Percentiles rank a stretch among this genome's conserved stretches.
Evolutionary conservation across 2,329 filamentous ascomycete genomes (phyloP).

Genomic region (Periconia sp.): DNA sequence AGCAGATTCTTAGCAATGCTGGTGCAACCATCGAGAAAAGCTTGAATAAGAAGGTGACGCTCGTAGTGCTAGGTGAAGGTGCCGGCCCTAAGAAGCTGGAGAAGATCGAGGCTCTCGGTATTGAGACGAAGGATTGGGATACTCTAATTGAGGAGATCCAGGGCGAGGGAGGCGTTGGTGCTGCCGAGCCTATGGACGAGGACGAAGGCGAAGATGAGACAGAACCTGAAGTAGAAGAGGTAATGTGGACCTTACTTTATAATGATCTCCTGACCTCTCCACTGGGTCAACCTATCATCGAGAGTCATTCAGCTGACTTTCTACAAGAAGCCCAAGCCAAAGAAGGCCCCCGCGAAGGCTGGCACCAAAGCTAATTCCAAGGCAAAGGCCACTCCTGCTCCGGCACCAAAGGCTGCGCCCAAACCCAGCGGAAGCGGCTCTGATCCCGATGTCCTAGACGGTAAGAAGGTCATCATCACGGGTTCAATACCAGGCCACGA

Average conservation of each 20-base stretch:
- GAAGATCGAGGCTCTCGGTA: constrained; percentile 75
- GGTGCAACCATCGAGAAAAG: constrained; percentile 27
- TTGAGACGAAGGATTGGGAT: constrained; percentile 89
- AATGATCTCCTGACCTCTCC: not conserved
- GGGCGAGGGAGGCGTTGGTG: constrained; percentile 15
- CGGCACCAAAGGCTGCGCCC: constrained; percentile 16
- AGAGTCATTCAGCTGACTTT: constrained; percentile 1
- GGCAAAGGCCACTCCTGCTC: constrained; percentile 21
- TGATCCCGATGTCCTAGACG: constrained; percentile 7
- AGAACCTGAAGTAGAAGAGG: constrained; percentile 22
- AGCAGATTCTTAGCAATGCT: constrained; percentile 22
- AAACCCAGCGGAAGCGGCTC: constrained; percentile 9
- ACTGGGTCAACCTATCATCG: not conserved
- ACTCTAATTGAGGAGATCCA: constrained; percentile 64
- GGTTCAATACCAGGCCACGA: constrained; percentile 20
- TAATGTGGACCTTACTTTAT: too few species aligned
- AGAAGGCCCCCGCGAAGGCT: constrained; percentile 3
- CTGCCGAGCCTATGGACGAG: constrained; percentile 14
- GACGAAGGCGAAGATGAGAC: constrained; percentile 19
- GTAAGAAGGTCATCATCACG: constrained; percentile 24
- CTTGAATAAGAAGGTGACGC: constrained; percentile 29
- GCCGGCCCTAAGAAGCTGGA: constrained; percentile 88
- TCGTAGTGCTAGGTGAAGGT: constrained; percentile 82
- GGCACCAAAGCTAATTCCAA: constrained; percentile 15
- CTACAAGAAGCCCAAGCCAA: constrained; percentile 13